Evolutionary conservation across 768 basidiomycete species (phyloP), one percentile per base, ranked within the genome.

Genomic region (Lactifluus echinatus): DNA sequence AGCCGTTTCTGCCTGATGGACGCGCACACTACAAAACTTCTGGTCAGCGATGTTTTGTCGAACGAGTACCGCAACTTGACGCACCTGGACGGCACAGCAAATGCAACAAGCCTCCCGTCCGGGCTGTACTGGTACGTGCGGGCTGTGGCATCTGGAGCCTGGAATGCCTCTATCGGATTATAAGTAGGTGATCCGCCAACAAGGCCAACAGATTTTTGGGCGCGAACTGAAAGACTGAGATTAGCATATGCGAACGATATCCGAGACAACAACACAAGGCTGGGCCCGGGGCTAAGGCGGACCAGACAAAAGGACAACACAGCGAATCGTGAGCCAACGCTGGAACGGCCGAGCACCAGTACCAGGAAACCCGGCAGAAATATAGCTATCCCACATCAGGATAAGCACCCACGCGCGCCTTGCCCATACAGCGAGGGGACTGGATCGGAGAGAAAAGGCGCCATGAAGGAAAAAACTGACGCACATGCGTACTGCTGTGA

Each of bases 131-230:
- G 78, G 69, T 81, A 88, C 53, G 82, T 85, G 65, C 88, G 80
- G 40, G 85, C 84, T 55, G 89, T 75, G 26, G 78, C 81, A 43
- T 89, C 87, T 45, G 89, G 88, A 33, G 73, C 76, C 56, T 71
- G 70, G 64, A 88, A 89, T 42, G 79, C 80, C 60, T 81, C 72
- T 23, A 89, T 72, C 17, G 82, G 71, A 21, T 73, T 66, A 69
- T 93, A 97, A 66, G 80, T 76, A 47, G 95, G 92, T 10, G 85
- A 78, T 49, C 89, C 91, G 60, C 83, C 79, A 67, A 93, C 82
- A 66, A 97, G 82, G 64, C 90, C 91, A 53, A 95, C 76, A 59
- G 81, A 79, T 82, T 96, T 98, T 81, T 96, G 94, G 43, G 94
- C 90, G 70, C 95, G 91, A 76, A 83, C 93, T 94, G 66, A 11